Evolutionary conservation across 1,139 yeast genomes (phyloP), one percentile per base, ranked within the genome.

Genomic region (Ashbya aceris): DNA sequence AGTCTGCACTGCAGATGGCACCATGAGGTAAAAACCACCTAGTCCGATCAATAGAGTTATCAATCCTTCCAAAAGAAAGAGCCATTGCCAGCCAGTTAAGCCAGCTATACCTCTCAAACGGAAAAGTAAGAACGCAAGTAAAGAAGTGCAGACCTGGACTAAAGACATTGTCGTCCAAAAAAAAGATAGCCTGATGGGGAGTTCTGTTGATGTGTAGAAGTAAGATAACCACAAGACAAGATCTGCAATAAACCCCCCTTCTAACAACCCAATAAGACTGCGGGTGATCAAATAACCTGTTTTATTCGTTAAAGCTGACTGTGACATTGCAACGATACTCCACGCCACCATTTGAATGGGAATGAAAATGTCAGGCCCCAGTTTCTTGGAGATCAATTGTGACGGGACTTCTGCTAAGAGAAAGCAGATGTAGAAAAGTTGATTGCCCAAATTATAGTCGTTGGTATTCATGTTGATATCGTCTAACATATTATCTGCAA

Each of bases 201-300:
- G 58, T 50, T 75, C 79, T 7, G 56, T 62, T 26, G 70, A 52
- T 3, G 73, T 76, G 59, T 70, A 76, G 52, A 74, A 76, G 53
- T 74, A 73, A 4, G 77, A 69, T 42, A 76, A 59, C 70, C 76
- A 75, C 20, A 73, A 62, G 20, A 72, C 68, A 11, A 70, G 56
- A 40, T 75, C 79, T 2, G 77, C 72, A 39, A 76, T 72, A 45
- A 76, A 75, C 0, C 81, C 79, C 31, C 79, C 79, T 51, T 74
- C 73, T 14, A 73, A 59, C 4, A 61, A 39, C 3, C 77, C 80
- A 23, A 74, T 58, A 12, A 74, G 57, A 2, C 65, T 70, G 40
- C 80, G 62, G 7, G 73, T 62, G 4, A 65, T 60, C 36, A 60
- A 66, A 49, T 68, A 76, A 0, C 67, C 56, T 1, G 62, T 54